Percentiles rank a stretch among this genome's conserved stretches.
Conservation (phyloP, 2,329 filamentous ascomycete genomes). For the Beauveria rudraprayagi region DNA sequence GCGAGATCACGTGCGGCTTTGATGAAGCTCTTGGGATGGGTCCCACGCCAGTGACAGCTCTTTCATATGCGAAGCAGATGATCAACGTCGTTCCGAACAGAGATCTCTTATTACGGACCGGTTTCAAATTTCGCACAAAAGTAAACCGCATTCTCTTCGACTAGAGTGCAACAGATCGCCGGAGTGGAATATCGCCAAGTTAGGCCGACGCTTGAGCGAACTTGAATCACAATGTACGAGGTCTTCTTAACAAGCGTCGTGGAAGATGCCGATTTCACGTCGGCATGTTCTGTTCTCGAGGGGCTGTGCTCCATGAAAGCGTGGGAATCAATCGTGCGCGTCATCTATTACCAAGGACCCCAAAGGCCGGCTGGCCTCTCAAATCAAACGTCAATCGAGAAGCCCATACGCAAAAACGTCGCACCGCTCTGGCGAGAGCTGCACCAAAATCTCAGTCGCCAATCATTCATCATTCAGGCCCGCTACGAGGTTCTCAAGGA, state of each 20-base stretch:
- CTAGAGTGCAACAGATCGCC: no score
- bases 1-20: slow-evolving; percentile 6
- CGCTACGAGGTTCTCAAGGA: slow-evolving; percentile 45
- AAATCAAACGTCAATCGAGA: slow-evolving; percentile 31
- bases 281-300: slow-evolving; percentile 44
- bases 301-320: slow-evolving; percentile 51
- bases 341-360: slow-evolving; percentile 46
- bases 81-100: neutral
- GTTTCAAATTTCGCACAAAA: neutral
- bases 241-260: slow-evolving; percentile 50
- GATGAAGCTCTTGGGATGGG: neutral
- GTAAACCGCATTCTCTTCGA: no score
- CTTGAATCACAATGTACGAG: slow-evolving; percentile 41
- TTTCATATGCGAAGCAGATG: neutral
- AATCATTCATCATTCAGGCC: slow-evolving; percentile 50
- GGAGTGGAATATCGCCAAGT: neutral
- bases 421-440: slow-evolving; percentile 43
- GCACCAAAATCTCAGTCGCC: slow-evolving; percentile 44
- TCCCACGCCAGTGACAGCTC: neutral
- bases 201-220: neutral
- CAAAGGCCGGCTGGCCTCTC: slow-evolving; percentile 37
- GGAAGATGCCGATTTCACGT: slow-evolving; percentile 39
- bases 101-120: neutral
- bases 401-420: slow-evolving; percentile 29
- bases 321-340: slow-evolving; percentile 39